Evolutionary conservation across 202 grass and related monocot species (phyloP).

Genomic region (Saccharum hybrid): DNA sequence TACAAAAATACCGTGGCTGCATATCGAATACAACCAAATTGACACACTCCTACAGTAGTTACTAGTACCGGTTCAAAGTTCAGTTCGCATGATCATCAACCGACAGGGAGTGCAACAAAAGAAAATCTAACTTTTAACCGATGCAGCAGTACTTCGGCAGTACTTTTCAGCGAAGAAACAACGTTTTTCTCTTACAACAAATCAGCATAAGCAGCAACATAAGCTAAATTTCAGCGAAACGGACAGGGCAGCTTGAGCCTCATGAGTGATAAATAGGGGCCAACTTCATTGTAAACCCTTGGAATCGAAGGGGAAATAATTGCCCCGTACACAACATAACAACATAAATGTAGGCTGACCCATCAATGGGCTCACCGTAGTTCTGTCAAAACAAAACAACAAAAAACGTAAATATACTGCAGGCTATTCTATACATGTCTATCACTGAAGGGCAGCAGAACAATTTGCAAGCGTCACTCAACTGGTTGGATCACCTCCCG

Average conservation of each 20-base stretch:
- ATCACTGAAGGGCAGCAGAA: constrained; percentile 19
- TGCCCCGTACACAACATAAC: constrained; percentile 8
- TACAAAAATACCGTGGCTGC: neutral
- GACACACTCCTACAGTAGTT: neutral
- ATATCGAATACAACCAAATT: neutral
- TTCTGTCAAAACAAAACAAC: neutral
- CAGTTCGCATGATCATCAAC: neutral
- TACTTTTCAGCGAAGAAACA: too few relatives aligned
- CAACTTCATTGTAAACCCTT: constrained; percentile 9
- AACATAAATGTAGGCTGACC: neutral
- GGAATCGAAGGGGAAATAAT: constrained; percentile 22
- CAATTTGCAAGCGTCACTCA: constrained; percentile 30
- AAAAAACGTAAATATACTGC: neutral
- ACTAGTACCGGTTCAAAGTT: neutral
- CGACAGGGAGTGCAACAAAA: neutral
- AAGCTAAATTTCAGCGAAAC: too few relatives aligned
- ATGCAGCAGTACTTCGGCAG: too few relatives aligned
- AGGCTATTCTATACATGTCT: constrained; percentile 27
- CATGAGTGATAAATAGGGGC: neutral
- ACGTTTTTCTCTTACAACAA: too few relatives aligned
- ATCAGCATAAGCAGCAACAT: too few relatives aligned
- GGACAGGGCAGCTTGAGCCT: neutral
- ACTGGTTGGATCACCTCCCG: constrained; percentile 31
- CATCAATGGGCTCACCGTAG: neutral
- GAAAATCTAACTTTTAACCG: neutral